Evolutionary conservation across 2,329 filamentous ascomycete species (phyloP), one percentile per base, ranked within the genome.

Genomic region (Leptographium flavum): DNA sequence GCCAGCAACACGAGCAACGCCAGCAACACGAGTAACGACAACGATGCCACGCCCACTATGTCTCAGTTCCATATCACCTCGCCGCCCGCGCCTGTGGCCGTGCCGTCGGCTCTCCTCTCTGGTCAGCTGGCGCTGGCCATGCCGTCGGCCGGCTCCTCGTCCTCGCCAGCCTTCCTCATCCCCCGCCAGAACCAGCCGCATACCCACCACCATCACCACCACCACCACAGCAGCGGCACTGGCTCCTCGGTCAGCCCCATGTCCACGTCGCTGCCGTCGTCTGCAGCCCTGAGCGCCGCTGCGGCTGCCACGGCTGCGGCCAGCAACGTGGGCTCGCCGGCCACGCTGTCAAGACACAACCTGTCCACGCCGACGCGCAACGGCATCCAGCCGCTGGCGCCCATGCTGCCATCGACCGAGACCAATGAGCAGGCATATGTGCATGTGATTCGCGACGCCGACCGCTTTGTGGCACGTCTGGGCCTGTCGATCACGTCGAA

Each of bases 391-490:
- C 78, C 83, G 39, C 68, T 86, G 25, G 76, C 79, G 30, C 74
- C 81, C 8, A 73, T 79, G 19, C 69, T 81, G 28, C 75, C 82
- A 2, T 70, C 75, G 0, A 80, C 83, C 60, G 83, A 87, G 54
- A 66, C 73, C 15, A 64, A 74, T 33, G 83, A 90, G 58, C 75
- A 75, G 17, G 15, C 32, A 4, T 88, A 92, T 57, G 76, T 92
- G 48, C 77, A 87, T 43, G 85, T 83, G 8, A 81, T 90, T 31
- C 81, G 86, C 53, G 85, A 93, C 58, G 71, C 77, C 38, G 87
- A 96, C 59, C 79, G 87, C 48, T 73, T 92, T 47, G 85, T 83
- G 39, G 92, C 83, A 43, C 93, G 92, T 80, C 70, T 81, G 38
- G 76, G 82, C 7, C 74, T 81, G 35, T 68, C 81, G 45, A 65